phyloP scores from a whole-genome alignment of 2,329 filamentous ascomycete species.

The Hypoxylon sp. region DNA sequence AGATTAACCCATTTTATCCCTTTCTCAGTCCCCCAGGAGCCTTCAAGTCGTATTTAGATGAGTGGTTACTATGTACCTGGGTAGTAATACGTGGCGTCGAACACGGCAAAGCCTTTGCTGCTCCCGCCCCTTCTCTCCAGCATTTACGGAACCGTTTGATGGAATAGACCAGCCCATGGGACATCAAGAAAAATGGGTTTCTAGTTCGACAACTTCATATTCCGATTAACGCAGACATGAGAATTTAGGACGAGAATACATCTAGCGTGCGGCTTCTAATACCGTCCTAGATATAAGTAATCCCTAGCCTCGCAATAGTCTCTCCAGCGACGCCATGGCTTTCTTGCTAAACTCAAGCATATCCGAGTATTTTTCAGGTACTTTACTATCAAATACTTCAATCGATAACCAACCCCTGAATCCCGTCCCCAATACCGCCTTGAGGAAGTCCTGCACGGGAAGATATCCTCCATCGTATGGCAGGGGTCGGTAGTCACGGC shows the following conservation, averaged over 20 bases:
- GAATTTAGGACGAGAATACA: not conserved
- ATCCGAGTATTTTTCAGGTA: slow-evolving; percentile 62
- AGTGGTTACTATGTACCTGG: too few relatives aligned
- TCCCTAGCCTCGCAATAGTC: slow-evolving; percentile 52
- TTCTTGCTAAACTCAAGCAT: slow-evolving; percentile 64
- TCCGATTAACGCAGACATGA: too few relatives aligned
- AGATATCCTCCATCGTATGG: slow-evolving; percentile 80
- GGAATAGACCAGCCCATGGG: too few relatives aligned
- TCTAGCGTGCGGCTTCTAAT: not conserved
- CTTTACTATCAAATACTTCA: slow-evolving; percentile 77
- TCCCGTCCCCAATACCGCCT: slow-evolving; percentile 76
- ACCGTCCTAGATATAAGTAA: not conserved
- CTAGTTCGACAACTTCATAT: too few relatives aligned
- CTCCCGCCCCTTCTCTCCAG: too few relatives aligned
- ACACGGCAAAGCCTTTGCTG: too few relatives aligned
- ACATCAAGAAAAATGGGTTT: too few relatives aligned
- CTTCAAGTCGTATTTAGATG: too few relatives aligned
- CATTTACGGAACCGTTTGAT: too few relatives aligned
- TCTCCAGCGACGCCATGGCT: slow-evolving; percentile 64
- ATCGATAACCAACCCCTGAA: slow-evolving; percentile 77
- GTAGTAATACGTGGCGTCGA: too few relatives aligned
- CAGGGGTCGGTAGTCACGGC: slow-evolving; percentile 77
- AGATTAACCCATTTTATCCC: too few relatives aligned
- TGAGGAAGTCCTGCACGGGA: slow-evolving; percentile 74
- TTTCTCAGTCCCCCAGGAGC: too few relatives aligned